Conservation (phyloP, 2,329 filamentous ascomycete genomes). For the Lachnellula cervina region DNA sequence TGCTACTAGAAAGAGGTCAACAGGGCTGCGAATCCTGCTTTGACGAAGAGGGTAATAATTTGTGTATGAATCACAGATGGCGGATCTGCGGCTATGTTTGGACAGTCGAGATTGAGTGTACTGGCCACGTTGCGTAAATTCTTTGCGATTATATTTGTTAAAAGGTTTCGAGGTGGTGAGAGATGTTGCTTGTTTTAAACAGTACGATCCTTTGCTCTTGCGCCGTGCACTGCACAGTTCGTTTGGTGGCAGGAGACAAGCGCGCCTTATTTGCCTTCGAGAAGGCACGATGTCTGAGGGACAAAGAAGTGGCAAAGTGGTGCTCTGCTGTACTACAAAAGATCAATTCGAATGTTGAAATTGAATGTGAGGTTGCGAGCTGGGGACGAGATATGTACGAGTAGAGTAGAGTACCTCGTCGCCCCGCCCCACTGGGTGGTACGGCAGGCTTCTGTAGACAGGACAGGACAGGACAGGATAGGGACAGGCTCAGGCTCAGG, state of each 20-base stretch:
- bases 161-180: neutral
- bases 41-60: neutral
- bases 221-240: neutral
- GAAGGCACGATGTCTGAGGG: neutral
- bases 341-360: neutral
- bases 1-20: slow-evolving; percentile 4
- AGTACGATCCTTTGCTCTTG: neutral
- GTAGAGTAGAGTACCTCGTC: too few species aligned
- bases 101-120: neutral
- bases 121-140: neutral
- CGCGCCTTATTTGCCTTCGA: neutral
- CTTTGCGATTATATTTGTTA: neutral
- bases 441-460: too few species aligned
- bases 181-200: neutral
- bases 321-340: neutral
- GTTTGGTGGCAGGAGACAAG: neutral
- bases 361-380: too few species aligned
- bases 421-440: too few species aligned
- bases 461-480: too few species aligned
- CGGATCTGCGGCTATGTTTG: neutral
- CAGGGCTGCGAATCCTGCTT: neutral
- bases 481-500: too few species aligned
- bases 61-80: neutral
- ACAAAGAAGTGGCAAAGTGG: neutral
- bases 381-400: too few species aligned